Conservation (phyloP, 2,329 filamentous ascomycete genomes). For the Microsporum audouinii region DNA sequence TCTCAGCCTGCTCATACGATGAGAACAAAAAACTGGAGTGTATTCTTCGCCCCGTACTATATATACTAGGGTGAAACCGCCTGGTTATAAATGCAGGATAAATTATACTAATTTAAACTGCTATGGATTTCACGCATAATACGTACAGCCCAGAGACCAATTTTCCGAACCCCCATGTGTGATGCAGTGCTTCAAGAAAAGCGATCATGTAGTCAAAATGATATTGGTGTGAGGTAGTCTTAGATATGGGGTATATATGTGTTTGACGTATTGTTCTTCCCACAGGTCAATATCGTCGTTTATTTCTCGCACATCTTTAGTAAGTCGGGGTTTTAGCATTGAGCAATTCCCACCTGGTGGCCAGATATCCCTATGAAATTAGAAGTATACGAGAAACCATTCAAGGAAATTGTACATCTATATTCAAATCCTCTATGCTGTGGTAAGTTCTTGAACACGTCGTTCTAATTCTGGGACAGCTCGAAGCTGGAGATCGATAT, state of each 20-base stretch:
- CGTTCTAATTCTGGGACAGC: constrained; percentile 81
- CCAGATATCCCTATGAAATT: background rate
- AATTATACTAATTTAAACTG: background rate
- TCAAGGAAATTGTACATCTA: background rate
- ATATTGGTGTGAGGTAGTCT: background rate
- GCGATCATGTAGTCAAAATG: background rate
- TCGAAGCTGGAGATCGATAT: constrained; percentile 72
- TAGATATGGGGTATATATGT: background rate
- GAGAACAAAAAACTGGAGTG: background rate
- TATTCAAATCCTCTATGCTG: constrained; percentile 18
- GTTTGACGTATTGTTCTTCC: background rate
- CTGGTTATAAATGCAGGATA: background rate
- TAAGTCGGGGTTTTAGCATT: background rate
- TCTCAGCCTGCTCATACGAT: background rate
- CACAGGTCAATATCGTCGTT: background rate
- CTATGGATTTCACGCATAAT: background rate
- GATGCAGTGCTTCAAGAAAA: background rate
- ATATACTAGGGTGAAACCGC: background rate
- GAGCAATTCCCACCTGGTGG: background rate
- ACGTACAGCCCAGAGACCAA: background rate
- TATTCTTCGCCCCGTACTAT: background rate
- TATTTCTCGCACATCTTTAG: background rate
- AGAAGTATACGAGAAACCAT: background rate
- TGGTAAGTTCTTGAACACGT: constrained; percentile 66
- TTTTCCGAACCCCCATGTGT: background rate